phyloP scores from a whole-genome alignment of 2,329 filamentous ascomycete species.

The Rhinocladiella mackenziei region DNA sequence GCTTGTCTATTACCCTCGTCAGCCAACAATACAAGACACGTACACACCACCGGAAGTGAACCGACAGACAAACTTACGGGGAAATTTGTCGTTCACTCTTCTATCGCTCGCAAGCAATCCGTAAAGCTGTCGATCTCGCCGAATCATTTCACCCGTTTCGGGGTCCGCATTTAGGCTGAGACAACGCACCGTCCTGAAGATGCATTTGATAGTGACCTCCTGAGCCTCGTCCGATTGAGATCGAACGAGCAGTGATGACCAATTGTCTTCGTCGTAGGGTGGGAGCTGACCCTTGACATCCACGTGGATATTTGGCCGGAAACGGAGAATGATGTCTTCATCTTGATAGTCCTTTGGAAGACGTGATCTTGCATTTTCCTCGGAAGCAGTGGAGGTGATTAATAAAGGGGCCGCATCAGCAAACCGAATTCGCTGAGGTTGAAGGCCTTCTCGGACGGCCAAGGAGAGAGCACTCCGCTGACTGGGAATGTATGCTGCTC shows the following conservation, averaged over 20 bases:
- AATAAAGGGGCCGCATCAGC: conserved; percentile 26
- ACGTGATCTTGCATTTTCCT: conserved; percentile 21
- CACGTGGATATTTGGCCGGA: conserved; percentile 27
- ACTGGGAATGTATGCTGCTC: conserved; percentile 27
- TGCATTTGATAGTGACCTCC: conserved; percentile 28
- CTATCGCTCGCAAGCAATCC: conserved; percentile 25
- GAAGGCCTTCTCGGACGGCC: conserved; percentile 23
- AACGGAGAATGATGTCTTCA: conserved; percentile 26
- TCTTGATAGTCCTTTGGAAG: conserved; percentile 20
- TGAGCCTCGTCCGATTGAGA: conserved; percentile 23
- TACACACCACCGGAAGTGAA: not conserved
- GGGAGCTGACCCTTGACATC: conserved; percentile 22
- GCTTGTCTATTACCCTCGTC: conserved; percentile 21
- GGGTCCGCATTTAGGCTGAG: conserved; percentile 28
- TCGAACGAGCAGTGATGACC: conserved; percentile 24
- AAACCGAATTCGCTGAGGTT: conserved; percentile 27
- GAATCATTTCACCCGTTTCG: conserved; percentile 27
- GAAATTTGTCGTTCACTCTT: conserved; percentile 28
- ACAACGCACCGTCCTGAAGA: conserved; percentile 26
- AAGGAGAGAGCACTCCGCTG: conserved; percentile 25
- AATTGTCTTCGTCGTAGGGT: conserved; percentile 27
- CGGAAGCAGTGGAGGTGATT: conserved; percentile 27
- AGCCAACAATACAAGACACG: not conserved
- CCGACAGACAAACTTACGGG: conserved; percentile 16
- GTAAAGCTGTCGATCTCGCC: conserved; percentile 26